Base-by-base conservation (phyloP, 2,329 filamentous ascomycete genomes). In the Penicillium decumbens region DNA sequence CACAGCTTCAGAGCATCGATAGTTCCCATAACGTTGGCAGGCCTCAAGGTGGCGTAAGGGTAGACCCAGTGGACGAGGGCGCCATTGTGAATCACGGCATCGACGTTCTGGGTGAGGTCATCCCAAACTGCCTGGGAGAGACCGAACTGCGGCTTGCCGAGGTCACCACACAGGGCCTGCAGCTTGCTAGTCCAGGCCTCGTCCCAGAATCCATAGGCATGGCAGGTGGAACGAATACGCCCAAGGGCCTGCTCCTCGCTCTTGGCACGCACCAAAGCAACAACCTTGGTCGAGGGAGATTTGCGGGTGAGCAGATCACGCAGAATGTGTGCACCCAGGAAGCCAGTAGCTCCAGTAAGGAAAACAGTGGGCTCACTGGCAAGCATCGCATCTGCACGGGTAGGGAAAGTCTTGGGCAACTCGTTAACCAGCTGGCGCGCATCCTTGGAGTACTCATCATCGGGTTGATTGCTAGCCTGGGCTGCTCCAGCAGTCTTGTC, bases 271-370 rank as follows among this genome's bases (percentile, higher is more conserved):
- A 95, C 85, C 49, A 91, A 84, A 0, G 85, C 83, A 49, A 95
- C 82, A 8, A 95, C 77, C 57, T 80, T 84, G 12, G 81, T 74
- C 15, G 73, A 69, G 15, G 74, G 78, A 13, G 72, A 72, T 8
- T 75, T 73, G 23, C 85, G 77, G 33, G 80, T 79, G 1, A 96
- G 77, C 1, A 95, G 71, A 47, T 95, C 88, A 47, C 80, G 80
- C 28, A 95, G 74, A 9, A 96, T 75, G 63, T 90, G 95, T 0
- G 88, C 80, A 25, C 91, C 91, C 18, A 96, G 72, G 75, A 96
- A 96, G 2, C 91, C 91, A 4, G 91, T 96, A 3, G 88, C 89
- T 38, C 92, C 90, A 2, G 91, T 96, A 4, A 96, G 73, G 68
- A 96, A 87, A 9, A 93, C 77, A 0, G 85, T 89, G 3, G 76